Evolutionary conservation across 805 yeast species (phyloP).

Genomic region (Isabelozyma heimii): DNA sequence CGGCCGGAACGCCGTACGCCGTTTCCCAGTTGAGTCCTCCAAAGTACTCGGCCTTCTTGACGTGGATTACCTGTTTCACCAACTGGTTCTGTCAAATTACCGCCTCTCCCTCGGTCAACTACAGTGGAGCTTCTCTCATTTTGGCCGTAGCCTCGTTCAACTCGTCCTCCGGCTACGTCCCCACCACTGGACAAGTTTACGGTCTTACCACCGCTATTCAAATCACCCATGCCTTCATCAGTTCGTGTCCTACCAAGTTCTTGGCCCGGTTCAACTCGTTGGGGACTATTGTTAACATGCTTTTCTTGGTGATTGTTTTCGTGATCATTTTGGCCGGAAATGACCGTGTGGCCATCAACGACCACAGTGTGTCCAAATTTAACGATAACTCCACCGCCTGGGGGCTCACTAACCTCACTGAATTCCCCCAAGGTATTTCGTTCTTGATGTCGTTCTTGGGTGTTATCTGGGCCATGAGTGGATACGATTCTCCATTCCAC

Average conservation of each 20-base stretch:
- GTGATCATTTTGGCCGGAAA: constrained; percentile 54
- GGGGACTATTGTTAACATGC: constrained; percentile 49
- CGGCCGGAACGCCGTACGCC: constrained; percentile 70
- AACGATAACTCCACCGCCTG: constrained; percentile 51
- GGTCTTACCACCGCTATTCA: constrained; percentile 53
- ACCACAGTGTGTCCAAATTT: constrained; percentile 36
- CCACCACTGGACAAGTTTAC: constrained; percentile 49
- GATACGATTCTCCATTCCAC: constrained; percentile 74
- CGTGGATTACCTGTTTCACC: constrained; percentile 65
- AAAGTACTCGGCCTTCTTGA: constrained; percentile 47
- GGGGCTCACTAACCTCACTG: constrained; percentile 56
- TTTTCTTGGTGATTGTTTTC: constrained; percentile 50
- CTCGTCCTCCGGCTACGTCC: constrained; percentile 35
- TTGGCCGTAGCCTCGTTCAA: constrained; percentile 46
- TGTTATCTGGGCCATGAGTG: constrained; percentile 72
- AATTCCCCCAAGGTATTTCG: constrained; percentile 62
- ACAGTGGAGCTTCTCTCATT: constrained; percentile 55
- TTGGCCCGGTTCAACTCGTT: constrained; percentile 49
- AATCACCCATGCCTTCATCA: constrained; percentile 43
- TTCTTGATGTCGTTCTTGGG: constrained; percentile 56
- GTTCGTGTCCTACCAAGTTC: constrained; percentile 54
- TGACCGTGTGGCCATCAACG: constrained; percentile 29
- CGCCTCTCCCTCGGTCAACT: constrained; percentile 59
- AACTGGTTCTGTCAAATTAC: constrained; percentile 67
- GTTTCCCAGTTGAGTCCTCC: constrained; percentile 62